Percentiles rank a stretch among this genome's conserved stretches.
These are phyloP conservation scores for Saccharum hybrid DNA, from an alignment of 202 grass and related monocot genomes.

Conservation along the genomic window DNA sequence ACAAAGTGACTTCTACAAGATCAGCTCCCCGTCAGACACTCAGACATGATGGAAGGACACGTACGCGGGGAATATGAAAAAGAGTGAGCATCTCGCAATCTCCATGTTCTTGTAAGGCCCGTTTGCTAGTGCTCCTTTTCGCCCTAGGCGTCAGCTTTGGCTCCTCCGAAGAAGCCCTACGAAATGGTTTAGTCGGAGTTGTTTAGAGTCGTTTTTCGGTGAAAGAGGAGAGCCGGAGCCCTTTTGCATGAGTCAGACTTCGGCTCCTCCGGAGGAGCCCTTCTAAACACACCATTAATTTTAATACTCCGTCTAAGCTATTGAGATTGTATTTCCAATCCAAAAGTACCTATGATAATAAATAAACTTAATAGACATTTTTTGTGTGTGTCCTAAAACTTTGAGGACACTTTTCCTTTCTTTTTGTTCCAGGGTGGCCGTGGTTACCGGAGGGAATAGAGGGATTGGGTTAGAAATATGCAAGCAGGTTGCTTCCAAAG, in stretches of 20 bases:
- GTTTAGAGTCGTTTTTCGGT: too few species aligned
- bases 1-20: background rate
- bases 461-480: background rate
- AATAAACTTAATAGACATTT: background rate
- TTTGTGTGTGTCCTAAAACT: background rate
- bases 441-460: background rate
- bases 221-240: too few species aligned
- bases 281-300: too few species aligned
- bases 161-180: too few species aligned
- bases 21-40: background rate
- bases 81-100: constrained; percentile 21
- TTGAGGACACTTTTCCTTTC: background rate
- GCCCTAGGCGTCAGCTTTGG: too few species aligned
- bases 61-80: background rate
- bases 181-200: too few species aligned
- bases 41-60: background rate
- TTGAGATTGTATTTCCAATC: background rate
- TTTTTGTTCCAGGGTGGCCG: too few species aligned
- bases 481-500: background rate
- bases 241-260: too few species aligned
- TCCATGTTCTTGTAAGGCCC: background rate
- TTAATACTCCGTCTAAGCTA: background rate
- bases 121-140: too few species aligned
- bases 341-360: background rate
- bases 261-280: too few species aligned